Conservation (phyloP, 225 moss, liverwort and hornwort species). For the Takakia lepidozioides region DNA sequence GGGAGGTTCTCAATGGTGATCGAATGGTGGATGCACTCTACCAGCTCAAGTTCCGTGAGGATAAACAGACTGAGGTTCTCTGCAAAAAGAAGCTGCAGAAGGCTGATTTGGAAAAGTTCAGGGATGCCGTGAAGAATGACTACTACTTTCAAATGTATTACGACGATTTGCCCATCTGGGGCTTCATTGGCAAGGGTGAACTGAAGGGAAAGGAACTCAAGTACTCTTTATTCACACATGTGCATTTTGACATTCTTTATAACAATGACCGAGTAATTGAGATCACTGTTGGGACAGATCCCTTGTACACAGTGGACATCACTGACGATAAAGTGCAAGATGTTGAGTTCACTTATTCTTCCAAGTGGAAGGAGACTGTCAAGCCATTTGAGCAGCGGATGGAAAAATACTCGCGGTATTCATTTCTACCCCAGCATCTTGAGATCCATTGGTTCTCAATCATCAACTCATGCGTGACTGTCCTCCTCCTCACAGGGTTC, state of each 20-base stretch:
- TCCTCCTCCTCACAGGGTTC: slow-evolving; percentile 84
- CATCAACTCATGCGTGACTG: slow-evolving; percentile 94
- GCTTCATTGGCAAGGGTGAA: slow-evolving; percentile 71
- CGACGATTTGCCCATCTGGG: slow-evolving; percentile 94
- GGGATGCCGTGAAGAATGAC: slow-evolving; percentile 83
- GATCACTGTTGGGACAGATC: slow-evolving; percentile 66
- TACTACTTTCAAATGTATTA: slow-evolving; percentile 99
- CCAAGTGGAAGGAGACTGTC: slow-evolving; percentile 53
- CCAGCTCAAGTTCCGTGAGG: slow-evolving; percentile 63
- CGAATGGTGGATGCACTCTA: slow-evolving; percentile 86
- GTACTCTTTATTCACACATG: slow-evolving; percentile 66
- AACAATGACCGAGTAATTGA: slow-evolving; percentile 88
- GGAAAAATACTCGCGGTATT: slow-evolving; percentile 76
- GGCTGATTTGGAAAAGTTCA: slow-evolving; percentile 52
- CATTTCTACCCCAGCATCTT: slow-evolving; percentile 78
- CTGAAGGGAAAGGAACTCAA: slow-evolving; percentile 27
- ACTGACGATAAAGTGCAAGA: slow-evolving; percentile 58
- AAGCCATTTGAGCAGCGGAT: slow-evolving; percentile 68
- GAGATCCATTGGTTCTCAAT: slow-evolving; percentile 99
- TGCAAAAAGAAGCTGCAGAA: slow-evolving; percentile 49
- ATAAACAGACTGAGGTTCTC: slow-evolving; percentile 51
- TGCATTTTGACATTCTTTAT: slow-evolving; percentile 71
- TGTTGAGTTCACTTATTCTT: slow-evolving; percentile 79
- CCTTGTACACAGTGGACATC: slow-evolving; percentile 62
- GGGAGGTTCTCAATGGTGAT: slow-evolving; percentile 94